A percentile compares a stretch with the other conserved stretches of the same genome.
Evolutionary conservation across 345 rosid genomes (phyloP).

Genomic region (Carallia pectinifolia): DNA sequence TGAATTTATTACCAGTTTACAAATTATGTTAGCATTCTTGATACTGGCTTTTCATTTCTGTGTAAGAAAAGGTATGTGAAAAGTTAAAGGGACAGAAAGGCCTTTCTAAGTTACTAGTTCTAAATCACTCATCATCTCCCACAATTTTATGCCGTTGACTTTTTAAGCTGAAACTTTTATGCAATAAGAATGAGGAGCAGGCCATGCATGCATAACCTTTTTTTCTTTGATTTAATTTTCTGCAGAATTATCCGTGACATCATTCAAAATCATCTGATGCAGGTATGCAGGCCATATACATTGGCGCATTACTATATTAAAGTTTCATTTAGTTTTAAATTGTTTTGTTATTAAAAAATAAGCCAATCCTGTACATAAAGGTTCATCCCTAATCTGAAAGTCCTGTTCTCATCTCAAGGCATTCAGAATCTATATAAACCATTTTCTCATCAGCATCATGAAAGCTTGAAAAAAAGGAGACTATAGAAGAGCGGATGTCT

Average conservation of each 20-base stretch:
- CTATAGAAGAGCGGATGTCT: background rate
- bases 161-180: background rate
- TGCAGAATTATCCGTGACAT: slow-evolving; percentile 97
- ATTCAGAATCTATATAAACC: background rate
- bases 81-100: background rate
- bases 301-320: background rate
- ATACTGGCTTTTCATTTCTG: background rate
- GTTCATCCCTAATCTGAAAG: background rate
- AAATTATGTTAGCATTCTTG: background rate
- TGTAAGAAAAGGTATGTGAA: background rate
- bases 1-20: background rate
- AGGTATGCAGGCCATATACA: slow-evolving; percentile 44
- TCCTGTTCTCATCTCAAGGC: background rate
- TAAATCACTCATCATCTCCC: background rate
- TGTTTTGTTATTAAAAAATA: background rate
- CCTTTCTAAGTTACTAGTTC: background rate
- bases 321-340: background rate
- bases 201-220: slow-evolving; percentile 10
- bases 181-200: slow-evolving; percentile 3
- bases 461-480: background rate
- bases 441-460: slow-evolving; percentile 5
- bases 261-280: slow-evolving; percentile 92
- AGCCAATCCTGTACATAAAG: no score
- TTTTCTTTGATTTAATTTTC: background rate
- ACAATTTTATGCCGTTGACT: slow-evolving; percentile 1